Conservation (phyloP, 306 rosid genomes). For the Urtica urens region DNA sequence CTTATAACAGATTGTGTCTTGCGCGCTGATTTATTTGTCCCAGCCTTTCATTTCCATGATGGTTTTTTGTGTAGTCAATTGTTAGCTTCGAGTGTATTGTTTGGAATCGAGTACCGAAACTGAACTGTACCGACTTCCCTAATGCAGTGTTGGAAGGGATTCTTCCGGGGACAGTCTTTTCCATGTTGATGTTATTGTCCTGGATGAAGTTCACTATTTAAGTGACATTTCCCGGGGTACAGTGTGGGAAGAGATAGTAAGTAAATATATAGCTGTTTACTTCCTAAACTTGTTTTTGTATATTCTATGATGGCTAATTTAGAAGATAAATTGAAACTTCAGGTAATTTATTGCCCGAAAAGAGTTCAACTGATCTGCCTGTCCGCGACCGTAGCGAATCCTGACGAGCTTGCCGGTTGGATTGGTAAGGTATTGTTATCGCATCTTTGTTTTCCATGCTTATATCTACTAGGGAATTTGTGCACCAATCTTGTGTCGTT, state of each 20-base stretch:
- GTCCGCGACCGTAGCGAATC: constrained; percentile 84
- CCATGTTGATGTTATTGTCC: constrained; percentile 80
- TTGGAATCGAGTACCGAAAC: background rate
- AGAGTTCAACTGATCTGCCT: constrained; percentile 81
- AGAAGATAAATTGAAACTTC: too few species aligned
- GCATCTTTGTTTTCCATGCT: background rate
- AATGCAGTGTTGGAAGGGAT: constrained; percentile 73
- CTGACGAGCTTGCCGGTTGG: constrained; percentile 98
- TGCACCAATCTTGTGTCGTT: background rate
- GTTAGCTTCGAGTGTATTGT: constrained; percentile 5
- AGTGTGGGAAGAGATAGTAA: constrained; percentile 96
- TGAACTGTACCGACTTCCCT: constrained; percentile 8
- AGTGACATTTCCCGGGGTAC: constrained; percentile 96
- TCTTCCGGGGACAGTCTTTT: constrained; percentile 74
- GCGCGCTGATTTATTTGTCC: too few species aligned
- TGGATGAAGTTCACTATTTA: constrained; percentile 98
- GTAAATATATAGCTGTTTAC: constrained; percentile 24
- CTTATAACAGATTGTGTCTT: too few species aligned
- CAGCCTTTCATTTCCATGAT: too few species aligned
- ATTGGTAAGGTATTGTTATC: constrained; percentile 81
- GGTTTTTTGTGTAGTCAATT: too few species aligned
- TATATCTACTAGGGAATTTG: background rate
- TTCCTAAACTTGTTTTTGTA: constrained; percentile 12
- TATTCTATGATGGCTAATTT: constrained; percentile 1
- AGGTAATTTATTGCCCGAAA: constrained; percentile 88